These are phyloP conservation scores for Royoungia palumana DNA, from an alignment of 768 basidiomycete genomes.

Conservation along the genomic window DNA sequence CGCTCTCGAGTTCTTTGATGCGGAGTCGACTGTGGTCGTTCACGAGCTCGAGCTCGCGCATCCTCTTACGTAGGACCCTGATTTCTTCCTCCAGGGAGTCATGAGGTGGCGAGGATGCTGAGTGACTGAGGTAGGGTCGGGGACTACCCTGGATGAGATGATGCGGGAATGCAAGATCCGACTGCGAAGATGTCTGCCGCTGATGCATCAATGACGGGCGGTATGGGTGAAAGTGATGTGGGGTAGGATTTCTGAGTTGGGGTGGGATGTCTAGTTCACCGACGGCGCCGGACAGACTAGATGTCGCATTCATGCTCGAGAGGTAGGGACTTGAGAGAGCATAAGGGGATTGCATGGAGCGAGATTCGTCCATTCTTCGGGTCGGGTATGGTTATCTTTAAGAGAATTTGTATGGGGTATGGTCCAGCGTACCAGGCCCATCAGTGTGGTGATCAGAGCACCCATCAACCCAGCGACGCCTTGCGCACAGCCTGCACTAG, in stretches of 20 bases:
- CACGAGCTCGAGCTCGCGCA: conserved; percentile 63
- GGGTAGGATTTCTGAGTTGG: conserved; percentile 30
- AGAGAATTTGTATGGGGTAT: conserved; percentile 27
- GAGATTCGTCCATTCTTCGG: conserved; percentile 42
- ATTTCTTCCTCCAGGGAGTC: conserved; percentile 48
- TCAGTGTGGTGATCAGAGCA: conserved; percentile 19
- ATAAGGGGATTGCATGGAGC: conserved; percentile 30
- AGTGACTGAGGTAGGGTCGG: conserved; percentile 19
- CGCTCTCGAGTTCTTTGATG: conserved; percentile 45
- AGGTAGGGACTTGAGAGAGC: conserved; percentile 34
- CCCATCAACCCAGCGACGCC: conserved; percentile 28
- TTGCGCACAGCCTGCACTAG: conserved; percentile 26
- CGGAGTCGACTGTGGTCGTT: conserved; percentile 50
- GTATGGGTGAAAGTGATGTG: conserved; percentile 28
- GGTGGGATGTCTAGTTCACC: conserved; percentile 47
- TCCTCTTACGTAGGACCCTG: conserved; percentile 49
- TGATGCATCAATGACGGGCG: conserved; percentile 21
- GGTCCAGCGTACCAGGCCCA: conserved; percentile 25
- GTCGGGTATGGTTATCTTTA: conserved; percentile 32
- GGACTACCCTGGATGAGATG: conserved; percentile 17
- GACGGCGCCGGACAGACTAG: conserved; percentile 61
- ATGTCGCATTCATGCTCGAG: conserved; percentile 44
- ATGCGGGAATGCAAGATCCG: conserved; percentile 20
- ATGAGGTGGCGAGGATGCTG: conserved; percentile 12
- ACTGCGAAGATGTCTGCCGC: conserved; percentile 21